Evolutionary conservation across 805 yeast species (phyloP), one percentile per base, ranked within the genome.

Genomic region (Nakazawaea ishiwadae): DNA sequence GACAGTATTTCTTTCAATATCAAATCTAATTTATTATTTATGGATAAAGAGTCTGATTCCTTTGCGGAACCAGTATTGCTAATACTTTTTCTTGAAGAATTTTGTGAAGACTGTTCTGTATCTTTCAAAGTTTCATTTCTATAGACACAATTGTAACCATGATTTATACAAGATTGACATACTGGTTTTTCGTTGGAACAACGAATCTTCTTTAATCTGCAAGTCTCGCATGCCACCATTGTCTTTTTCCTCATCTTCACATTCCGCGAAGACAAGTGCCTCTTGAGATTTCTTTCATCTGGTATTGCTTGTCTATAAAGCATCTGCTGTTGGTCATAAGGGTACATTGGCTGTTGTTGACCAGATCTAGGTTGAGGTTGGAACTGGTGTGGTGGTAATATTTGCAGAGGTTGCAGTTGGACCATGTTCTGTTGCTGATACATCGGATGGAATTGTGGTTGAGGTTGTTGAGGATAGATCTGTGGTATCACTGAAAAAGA

Each of bases 151-250:
- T 5, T 32, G 19, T n/a, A 36, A 16, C 24, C 27, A 10, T 36
- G 33, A 4, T 27, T 21, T 5, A 19, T 12, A 33, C 44, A 42
- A 1, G 37, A 27, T 7, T 27, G 28, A 29, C 44, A 42, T 2
- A 23, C 31, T 12, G 44, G 44, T 20, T 37, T 42, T 18, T 42
- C 44, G 32, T 37, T 42, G 11, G 40, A 19, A 21, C 67, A 62
- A 40, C 53, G 56, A 11, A 59, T 48, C 40, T 60, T 59, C 44
- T 52, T 55, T 20, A 48, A 49, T 3, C 66, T 48, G 35, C 67
- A 62, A n/a, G 46, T 31, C 6, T 53, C 41, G 41, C 67, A 62
- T 2, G 66, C 65, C 12, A 58, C 50, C 44, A 42, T 36, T 4
- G 31, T 18, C 28, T 37, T 42, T 26, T 28, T 36, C 23, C 44